Percentiles rank a stretch among this genome's conserved stretches.
phyloP scores from a whole-genome alignment of 2,329 filamentous ascomycete genomes.

The Exophiala sp. region DNA sequence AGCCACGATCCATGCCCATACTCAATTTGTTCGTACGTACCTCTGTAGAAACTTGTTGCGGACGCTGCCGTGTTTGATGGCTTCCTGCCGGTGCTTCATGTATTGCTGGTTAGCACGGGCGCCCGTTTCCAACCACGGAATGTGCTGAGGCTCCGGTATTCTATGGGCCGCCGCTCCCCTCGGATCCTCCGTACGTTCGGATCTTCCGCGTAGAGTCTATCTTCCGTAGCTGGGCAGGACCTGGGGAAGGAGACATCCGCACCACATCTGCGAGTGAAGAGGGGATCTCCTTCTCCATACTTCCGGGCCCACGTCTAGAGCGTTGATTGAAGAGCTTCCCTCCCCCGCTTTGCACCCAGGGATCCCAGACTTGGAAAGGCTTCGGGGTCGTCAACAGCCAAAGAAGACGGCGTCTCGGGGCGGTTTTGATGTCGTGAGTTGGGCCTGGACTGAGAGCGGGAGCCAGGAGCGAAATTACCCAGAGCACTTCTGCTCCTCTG shows the following conservation, averaged over 20 bases:
- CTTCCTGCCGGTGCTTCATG: conserved; percentile 87
- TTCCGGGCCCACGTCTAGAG: conserved; percentile 68
- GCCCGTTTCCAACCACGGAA: conserved; percentile 94
- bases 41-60: conserved; percentile 96
- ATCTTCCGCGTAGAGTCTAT: conserved; percentile 58
- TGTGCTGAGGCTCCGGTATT: conserved; percentile 81
- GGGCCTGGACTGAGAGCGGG: conserved; percentile 72
- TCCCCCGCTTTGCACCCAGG: conserved; percentile 62
- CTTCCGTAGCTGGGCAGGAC: conserved; percentile 46
- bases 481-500: conserved; percentile 21
- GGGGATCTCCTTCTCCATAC: conserved; percentile 60
- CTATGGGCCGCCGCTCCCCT: conserved; percentile 69
- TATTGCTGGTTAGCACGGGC: conserved; percentile 87
- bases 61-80: conserved; percentile 93
- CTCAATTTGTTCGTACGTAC: conserved; percentile 42
- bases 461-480: conserved; percentile 33
- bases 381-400: conserved; percentile 85
- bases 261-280: conserved; percentile 89
- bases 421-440: conserved; percentile 69
- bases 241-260: conserved; percentile 87
- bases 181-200: conserved; percentile 26
- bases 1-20: background rate
- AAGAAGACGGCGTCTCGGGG: conserved; percentile 54
- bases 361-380: conserved; percentile 88
- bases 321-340: conserved; percentile 95